Percentiles rank a stretch among this genome's conserved stretches.
Conservation (phyloP, 2,329 filamentous ascomycete species). For the Penicillium corylophilum region DNA sequence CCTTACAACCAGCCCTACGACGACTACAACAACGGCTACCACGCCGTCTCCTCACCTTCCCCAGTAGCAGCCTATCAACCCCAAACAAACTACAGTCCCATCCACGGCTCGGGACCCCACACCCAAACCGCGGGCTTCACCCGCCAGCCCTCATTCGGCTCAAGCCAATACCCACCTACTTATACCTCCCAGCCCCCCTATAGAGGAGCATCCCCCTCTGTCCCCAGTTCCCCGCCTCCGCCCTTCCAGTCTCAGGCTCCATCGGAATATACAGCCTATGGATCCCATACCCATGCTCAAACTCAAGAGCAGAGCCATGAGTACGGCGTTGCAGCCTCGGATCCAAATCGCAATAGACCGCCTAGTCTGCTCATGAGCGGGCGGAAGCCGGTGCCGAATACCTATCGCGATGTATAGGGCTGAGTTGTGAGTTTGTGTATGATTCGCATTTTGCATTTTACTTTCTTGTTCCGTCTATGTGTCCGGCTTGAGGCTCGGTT, state of each 20-base stretch:
- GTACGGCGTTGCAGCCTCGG: conserved; percentile 7
- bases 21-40: conserved; percentile 14
- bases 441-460: neutral
- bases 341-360: conserved; percentile 32
- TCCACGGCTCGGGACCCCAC: conserved; percentile 12
- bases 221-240: conserved; percentile 32
- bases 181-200: conserved; percentile 22
- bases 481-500: neutral
- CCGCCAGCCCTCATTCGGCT: conserved; percentile 27
- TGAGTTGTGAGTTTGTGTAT: neutral
- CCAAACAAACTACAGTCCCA: conserved; percentile 24
- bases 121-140: conserved; percentile 15
- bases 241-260: conserved; percentile 23
- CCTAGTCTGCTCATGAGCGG: conserved; percentile 44
- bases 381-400: conserved; percentile 36
- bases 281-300: neutral
- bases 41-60: conserved; percentile 17
- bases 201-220: conserved; percentile 16
- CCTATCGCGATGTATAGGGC: conserved; percentile 35
- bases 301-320: neutral
- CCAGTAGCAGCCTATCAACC: conserved; percentile 23
- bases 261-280: conserved; percentile 12
- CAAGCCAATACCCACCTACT: conserved; percentile 24
- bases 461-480: neutral
- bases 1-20: conserved; percentile 13